Percentiles rank a stretch among this genome's conserved stretches.
Evolutionary conservation across 257 asterid genomes (phyloP).

Genomic region (Parsonsia alboflavescens): DNA sequence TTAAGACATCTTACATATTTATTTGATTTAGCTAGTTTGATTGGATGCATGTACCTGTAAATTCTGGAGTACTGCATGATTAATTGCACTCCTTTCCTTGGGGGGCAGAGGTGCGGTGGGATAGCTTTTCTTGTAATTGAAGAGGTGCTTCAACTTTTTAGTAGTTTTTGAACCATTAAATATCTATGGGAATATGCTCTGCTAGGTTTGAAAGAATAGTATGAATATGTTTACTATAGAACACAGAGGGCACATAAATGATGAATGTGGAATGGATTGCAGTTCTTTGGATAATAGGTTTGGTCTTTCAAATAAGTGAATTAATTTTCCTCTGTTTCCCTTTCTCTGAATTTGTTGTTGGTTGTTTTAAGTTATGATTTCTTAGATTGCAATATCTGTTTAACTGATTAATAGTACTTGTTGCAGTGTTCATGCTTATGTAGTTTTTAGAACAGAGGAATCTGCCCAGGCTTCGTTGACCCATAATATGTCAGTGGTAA

Average conservation of each 20-base stretch:
- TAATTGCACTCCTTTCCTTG: not conserved
- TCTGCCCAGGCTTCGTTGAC: conserved; percentile 80
- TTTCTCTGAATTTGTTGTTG: conserved; percentile 9
- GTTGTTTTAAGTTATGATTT: not conserved
- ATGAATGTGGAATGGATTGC: not conserved
- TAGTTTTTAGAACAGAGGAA: conserved; percentile 83
- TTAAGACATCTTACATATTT: not conserved
- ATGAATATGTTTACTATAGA: not conserved
- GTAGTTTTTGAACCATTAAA: not conserved
- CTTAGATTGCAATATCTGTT: not conserved
- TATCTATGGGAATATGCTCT: not conserved
- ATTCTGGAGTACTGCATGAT: not conserved
- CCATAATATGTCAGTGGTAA: conserved; percentile 93
- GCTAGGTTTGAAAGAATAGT: not conserved
- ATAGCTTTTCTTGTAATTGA: not conserved
- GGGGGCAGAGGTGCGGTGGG: too few species aligned
- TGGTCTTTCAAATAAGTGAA: not conserved
- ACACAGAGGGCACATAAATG: not conserved
- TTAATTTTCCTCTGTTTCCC: not conserved
- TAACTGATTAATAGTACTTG: not conserved
- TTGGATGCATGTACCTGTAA: not conserved
- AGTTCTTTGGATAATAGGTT: not conserved
- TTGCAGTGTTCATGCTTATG: conserved; percentile 86
- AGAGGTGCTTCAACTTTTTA: not conserved
- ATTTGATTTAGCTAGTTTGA: not conserved